Conservation (phyloP, 2,329 filamentous ascomycete genomes). For the Colletotrichum chrysophilum region DNA sequence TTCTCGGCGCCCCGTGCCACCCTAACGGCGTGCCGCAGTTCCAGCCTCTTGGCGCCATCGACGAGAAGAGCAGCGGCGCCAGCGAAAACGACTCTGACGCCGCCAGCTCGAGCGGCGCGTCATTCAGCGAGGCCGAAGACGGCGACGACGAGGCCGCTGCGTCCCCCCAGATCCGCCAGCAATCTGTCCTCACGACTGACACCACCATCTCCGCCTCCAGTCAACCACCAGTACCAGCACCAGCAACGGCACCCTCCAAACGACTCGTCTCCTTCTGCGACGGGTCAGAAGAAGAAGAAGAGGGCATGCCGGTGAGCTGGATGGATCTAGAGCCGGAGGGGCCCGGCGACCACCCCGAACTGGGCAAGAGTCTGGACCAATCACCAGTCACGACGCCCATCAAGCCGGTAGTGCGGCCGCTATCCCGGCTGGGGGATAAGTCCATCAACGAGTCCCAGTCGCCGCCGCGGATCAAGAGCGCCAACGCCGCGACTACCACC, state of each 20-base stretch:
- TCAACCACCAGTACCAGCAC: constrained; percentile 4
- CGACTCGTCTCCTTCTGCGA: constrained; percentile 6
- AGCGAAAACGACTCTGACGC: constrained; percentile 26
- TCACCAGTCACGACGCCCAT: constrained; percentile 14
- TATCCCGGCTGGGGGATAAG: constrained; percentile 12
- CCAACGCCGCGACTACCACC: constrained; percentile 11
- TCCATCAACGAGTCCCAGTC: constrained; percentile 18
- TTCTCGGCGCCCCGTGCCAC: constrained; percentile 4
- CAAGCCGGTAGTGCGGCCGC: constrained; percentile 14
- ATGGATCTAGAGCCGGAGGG: constrained; percentile 25
- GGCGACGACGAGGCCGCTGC: constrained; percentile 13
- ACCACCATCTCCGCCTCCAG: constrained; percentile 44
- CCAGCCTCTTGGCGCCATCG: constrained; percentile 16
- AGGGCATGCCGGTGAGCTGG: constrained; percentile 14
- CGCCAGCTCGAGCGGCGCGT: constrained; percentile 37
- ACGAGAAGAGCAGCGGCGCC: constrained; percentile 16
- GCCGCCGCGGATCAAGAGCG: constrained; percentile 14
- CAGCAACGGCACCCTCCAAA: constrained; percentile 24
- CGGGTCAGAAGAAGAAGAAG: constrained; percentile 3
- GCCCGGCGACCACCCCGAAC: constrained; percentile 5
- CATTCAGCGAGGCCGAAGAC: constrained; percentile 37
- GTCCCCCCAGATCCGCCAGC: constrained; percentile 26
- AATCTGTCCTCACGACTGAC: constrained; percentile 43
- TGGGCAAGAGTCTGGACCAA: constrained; percentile 15
- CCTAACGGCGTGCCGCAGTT: constrained; percentile 14